Percentiles rank a stretch among this genome's conserved stretches.
phyloP scores from a whole-genome alignment of 495 filamentous ascomycete species.

The Neurospora africana region DNA sequence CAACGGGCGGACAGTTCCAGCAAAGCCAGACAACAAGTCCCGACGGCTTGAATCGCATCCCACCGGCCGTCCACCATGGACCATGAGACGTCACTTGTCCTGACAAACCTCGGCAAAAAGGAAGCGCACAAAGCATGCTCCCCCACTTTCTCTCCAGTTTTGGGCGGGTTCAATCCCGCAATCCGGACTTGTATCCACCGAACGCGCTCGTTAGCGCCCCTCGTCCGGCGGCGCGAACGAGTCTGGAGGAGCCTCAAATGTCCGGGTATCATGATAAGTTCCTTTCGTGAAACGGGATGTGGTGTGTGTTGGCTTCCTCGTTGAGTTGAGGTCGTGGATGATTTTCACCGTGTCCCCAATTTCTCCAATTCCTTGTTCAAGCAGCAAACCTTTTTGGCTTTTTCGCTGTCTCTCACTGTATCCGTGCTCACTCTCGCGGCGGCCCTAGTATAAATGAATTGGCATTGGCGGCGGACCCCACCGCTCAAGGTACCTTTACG shows the following conservation, averaged over 20 bases:
- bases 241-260: neutral
- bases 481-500: neutral
- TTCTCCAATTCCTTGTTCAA: neutral
- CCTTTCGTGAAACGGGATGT: neutral
- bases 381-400: neutral
- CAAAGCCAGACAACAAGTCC: neutral
- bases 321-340: neutral
- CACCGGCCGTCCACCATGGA: conserved; percentile 2
- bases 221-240: neutral
- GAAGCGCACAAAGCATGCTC: conserved; percentile 3
- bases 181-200: neutral
- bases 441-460: neutral
- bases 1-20: neutral
- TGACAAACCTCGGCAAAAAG: conserved; percentile 24
- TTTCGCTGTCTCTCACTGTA: neutral
- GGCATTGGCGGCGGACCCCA: neutral
- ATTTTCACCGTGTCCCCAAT: neutral
- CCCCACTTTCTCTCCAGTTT: neutral
- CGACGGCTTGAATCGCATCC: neutral
- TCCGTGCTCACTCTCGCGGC: neutral
- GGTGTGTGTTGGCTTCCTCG: neutral
- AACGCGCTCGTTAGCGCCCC: neutral
- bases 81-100: conserved; percentile 20
- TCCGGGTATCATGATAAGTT: neutral
- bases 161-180: neutral